Evolutionary conservation across 345 rosid genomes (phyloP).

Genomic region (Eucalyptus tenuipes): DNA sequence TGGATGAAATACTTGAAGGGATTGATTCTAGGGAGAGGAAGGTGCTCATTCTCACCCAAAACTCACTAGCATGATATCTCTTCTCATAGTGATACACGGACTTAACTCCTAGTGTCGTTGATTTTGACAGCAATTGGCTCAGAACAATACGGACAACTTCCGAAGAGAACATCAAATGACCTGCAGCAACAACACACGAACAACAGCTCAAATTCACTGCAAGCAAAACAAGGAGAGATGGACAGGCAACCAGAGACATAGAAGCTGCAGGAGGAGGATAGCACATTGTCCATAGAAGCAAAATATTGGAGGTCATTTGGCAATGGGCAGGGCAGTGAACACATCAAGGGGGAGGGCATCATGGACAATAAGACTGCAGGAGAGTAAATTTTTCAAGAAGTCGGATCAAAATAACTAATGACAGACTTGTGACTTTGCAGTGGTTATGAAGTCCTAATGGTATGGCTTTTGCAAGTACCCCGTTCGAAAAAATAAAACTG

Average conservation of each 20-base stretch:
- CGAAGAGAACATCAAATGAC: conserved; percentile 67
- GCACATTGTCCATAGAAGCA: too few species aligned
- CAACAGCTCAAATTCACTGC: neutral
- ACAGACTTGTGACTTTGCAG: neutral
- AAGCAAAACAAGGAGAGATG: neutral
- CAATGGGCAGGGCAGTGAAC: neutral
- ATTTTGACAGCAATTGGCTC: conserved; percentile 67
- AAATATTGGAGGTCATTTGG: neutral
- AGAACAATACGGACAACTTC: conserved; percentile 73
- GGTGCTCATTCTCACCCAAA: neutral
- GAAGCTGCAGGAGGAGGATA: neutral
- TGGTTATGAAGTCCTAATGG: neutral
- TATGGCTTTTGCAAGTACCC: neutral
- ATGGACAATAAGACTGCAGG: neutral
- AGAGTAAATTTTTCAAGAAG: neutral
- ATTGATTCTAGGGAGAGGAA: neutral
- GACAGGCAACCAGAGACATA: neutral
- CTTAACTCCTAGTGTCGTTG: conserved; percentile 13
- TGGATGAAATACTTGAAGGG: neutral
- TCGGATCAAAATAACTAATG: neutral
- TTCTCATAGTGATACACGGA: neutral
- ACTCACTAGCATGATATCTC: neutral
- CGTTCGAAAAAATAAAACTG: neutral
- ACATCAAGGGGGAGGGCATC: neutral
- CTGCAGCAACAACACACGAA: conserved; percentile 9